These are phyloP conservation scores for Austroboletus eburneus DNA, from an alignment of 768 basidiomycete species.

Conservation along the genomic window DNA sequence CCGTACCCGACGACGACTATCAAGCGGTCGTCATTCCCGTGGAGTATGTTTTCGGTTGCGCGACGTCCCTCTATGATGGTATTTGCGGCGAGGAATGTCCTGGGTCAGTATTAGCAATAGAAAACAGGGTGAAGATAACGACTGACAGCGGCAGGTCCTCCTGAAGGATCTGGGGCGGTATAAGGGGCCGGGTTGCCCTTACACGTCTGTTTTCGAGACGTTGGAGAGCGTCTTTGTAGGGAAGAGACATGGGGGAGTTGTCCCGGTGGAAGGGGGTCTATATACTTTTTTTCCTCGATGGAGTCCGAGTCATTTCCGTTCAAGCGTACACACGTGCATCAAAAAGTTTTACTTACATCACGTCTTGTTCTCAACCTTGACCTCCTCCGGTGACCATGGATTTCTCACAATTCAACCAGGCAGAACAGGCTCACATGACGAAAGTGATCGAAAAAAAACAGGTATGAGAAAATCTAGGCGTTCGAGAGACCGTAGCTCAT, in stretches of 20 bases:
- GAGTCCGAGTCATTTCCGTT: too few relatives aligned
- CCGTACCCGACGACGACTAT: slow-evolving; percentile 85
- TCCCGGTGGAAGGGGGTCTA: slow-evolving; percentile 24
- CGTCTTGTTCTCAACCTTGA: not conserved
- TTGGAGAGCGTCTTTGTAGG: slow-evolving; percentile 74
- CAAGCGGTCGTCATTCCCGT: slow-evolving; percentile 87
- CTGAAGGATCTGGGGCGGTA: slow-evolving; percentile 91
- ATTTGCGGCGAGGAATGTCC: slow-evolving; percentile 76
- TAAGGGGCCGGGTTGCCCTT: slow-evolving; percentile 80
- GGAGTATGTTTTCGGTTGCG: slow-evolving; percentile 72
- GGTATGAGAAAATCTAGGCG: slow-evolving; percentile 42
- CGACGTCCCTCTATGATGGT: slow-evolving; percentile 86
- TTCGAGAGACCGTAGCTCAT: slow-evolving; percentile 5
- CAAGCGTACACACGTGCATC: too few relatives aligned
- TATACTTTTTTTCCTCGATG: too few relatives aligned
- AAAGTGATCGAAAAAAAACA: slow-evolving; percentile 96
- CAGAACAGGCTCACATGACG: slow-evolving; percentile 96
- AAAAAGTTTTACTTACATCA: too few relatives aligned
- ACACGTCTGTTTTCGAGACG: slow-evolving; percentile 87
- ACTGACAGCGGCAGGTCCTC: slow-evolving; percentile 87
- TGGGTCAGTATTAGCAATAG: slow-evolving; percentile 26
- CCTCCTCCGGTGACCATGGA: slow-evolving; percentile 54
- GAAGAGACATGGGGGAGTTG: slow-evolving; percentile 61
- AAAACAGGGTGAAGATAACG: not conserved
- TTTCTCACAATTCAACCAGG: slow-evolving; percentile 81